phyloP scores from a whole-genome alignment of 345 rosid species.

The Arabidopsis arenosa region DNA sequence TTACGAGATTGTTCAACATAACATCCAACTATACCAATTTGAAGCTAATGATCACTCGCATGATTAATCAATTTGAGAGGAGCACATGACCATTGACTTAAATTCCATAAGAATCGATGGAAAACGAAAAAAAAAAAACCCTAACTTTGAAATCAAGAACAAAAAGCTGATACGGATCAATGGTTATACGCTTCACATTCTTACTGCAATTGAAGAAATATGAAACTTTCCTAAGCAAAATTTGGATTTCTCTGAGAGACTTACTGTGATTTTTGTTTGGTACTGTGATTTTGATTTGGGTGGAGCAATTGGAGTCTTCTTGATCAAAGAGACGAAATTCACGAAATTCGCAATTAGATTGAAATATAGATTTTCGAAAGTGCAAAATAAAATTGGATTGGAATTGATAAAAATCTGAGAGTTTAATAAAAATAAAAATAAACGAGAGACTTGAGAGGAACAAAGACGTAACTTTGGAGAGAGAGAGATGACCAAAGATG shows the following conservation, averaged over 20 bases:
- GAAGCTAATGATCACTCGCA: constrained; percentile 14
- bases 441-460: neutral
- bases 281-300: neutral
- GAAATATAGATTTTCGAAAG: neutral
- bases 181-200: neutral
- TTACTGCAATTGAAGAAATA: neutral
- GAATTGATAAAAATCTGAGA: neutral
- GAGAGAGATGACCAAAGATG: neutral
- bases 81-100: neutral
- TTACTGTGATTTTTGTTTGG: constrained; percentile 9
- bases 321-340: neutral
- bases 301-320: neutral
- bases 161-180: neutral
- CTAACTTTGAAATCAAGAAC: neutral
- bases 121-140: neutral
- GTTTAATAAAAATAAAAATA: neutral
- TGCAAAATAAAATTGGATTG: neutral
- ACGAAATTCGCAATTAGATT: neutral
- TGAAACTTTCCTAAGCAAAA: neutral
- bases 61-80: constrained; percentile 5
- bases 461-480: neutral
- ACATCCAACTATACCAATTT: neutral
- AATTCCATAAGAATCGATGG: neutral
- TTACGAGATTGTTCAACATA: neutral
- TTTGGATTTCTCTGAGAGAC: neutral